Evolutionary conservation across 495 filamentous ascomycete species (phyloP).

Genomic region (Hyaloscypha hepaticicola): DNA sequence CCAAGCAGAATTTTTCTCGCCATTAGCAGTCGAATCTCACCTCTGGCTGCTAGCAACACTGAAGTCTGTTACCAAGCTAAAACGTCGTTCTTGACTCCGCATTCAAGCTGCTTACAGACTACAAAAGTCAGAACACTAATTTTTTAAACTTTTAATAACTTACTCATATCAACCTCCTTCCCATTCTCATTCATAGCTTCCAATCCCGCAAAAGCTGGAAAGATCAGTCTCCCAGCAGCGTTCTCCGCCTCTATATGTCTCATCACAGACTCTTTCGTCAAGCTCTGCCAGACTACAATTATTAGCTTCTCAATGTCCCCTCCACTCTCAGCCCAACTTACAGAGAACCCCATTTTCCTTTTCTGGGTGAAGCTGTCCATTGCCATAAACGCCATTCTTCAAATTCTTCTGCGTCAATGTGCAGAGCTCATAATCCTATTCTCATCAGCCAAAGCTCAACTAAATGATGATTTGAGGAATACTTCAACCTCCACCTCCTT

Average conservation of each 20-base stretch:
- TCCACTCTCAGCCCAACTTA: background rate
- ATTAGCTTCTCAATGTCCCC: background rate
- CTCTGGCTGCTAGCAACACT: background rate
- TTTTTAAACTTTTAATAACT: background rate
- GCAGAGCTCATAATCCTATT: constrained; percentile 49
- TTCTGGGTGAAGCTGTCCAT: constrained; percentile 45
- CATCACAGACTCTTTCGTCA: constrained; percentile 41
- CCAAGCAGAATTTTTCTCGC: too few relatives aligned
- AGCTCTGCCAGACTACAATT: constrained; percentile 40
- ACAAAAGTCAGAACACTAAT: background rate
- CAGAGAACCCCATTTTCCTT: constrained; percentile 46
- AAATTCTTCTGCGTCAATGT: constrained; percentile 44
- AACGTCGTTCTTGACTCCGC: background rate
- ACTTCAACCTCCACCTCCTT: constrained; percentile 14
- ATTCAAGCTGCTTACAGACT: constrained; percentile 1
- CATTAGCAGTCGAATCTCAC: too few relatives aligned
- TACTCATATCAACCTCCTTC: constrained; percentile 2
- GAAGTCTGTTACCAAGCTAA: background rate
- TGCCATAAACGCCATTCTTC: constrained; percentile 42
- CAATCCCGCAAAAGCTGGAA: constrained; percentile 43
- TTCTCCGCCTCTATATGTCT: constrained; percentile 44
- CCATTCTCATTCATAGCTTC: background rate
- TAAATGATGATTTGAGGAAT: constrained; percentile 35
- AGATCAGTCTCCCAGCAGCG: constrained; percentile 41
- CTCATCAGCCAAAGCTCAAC: constrained; percentile 30